Percentiles rank a stretch among this genome's conserved stretches.
These are phyloP conservation scores for Schwanniomyces sp. DNA, from an alignment of 805 yeast species.

Conservation along the genomic window DNA sequence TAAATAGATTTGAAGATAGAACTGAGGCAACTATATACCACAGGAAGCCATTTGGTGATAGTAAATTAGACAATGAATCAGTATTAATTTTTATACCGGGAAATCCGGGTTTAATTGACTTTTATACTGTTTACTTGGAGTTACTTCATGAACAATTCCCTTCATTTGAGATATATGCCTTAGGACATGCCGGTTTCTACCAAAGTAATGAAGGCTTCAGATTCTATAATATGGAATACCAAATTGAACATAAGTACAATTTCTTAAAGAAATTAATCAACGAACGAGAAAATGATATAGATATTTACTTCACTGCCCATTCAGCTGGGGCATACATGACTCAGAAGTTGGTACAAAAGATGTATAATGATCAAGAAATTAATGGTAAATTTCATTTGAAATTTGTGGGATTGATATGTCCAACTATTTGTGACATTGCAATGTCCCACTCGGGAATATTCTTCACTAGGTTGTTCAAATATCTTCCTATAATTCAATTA, in stretches of 20 bases:
- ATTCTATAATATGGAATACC: conserved; percentile 49
- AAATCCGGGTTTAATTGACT: conserved; percentile 72
- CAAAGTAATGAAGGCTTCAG: conserved; percentile 7
- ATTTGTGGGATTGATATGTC: conserved; percentile 64
- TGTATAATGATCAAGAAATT: conserved; percentile 22
- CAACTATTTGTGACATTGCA: conserved; percentile 67
- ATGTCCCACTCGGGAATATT: conserved; percentile 33
- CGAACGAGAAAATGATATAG: conserved; percentile 16
- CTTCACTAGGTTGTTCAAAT: conserved; percentile 22
- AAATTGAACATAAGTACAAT: conserved; percentile 56
- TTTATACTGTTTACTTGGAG: conserved; percentile 55
- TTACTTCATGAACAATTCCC: conserved; percentile 42
- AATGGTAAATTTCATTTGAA: conserved; percentile 26
- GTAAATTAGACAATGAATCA: conserved; percentile 16
- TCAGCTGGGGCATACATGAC: conserved; percentile 69
- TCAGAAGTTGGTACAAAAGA: conserved; percentile 48
- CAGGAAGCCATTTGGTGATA: conserved; percentile 9
- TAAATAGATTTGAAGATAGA: background rate
- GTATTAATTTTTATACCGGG: conserved; percentile 69
- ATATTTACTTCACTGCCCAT: conserved; percentile 59
- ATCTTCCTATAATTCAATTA: conserved; percentile 26
- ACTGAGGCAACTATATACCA: conserved; percentile 15
- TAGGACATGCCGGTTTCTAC: conserved; percentile 64
- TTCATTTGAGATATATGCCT: conserved; percentile 51
- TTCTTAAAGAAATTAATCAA: conserved; percentile 41